A percentile compares a stretch with the other conserved stretches of the same genome.
These are phyloP conservation scores for Discostella pseudostelligera DNA, from an alignment of 108 stramenopile genomes.

Conservation along the genomic window DNA sequence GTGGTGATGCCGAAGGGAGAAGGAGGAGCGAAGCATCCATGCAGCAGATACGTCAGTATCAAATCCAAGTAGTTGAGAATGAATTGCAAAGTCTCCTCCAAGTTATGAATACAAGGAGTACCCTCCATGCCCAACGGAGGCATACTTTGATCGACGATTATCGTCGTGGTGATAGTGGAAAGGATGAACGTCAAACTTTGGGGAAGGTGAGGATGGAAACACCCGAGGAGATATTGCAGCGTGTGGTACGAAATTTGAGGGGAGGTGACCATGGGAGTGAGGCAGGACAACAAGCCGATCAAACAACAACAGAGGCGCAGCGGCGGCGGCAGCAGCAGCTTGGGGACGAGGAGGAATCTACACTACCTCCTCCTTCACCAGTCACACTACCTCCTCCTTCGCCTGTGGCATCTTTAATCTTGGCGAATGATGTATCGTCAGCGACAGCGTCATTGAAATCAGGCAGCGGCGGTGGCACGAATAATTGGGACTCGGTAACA, in stretches of 20 bases:
- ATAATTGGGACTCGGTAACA: slow-evolving; percentile 1
- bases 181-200: background rate
- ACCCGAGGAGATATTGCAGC: slow-evolving; percentile 14
- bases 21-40: background rate
- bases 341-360: too few relatives aligned
- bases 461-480: background rate
- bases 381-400: too few relatives aligned
- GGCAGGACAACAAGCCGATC: background rate
- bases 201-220: background rate
- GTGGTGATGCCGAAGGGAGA: background rate
- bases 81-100: slow-evolving; percentile 17
- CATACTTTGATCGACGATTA: slow-evolving; percentile 9
- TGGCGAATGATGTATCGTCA: background rate
- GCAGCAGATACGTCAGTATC: slow-evolving; percentile 11
- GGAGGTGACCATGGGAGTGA: background rate
- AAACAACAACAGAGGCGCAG: background rate
- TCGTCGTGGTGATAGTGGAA: background rate
- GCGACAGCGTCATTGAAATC: background rate
- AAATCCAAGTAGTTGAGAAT: slow-evolving; percentile 23
- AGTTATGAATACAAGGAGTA: slow-evolving; percentile 7
- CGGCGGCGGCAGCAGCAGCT: background rate
- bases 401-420: too few relatives aligned
- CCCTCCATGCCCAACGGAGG: background rate
- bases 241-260: slow-evolving; percentile 22
- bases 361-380: too few relatives aligned